Conservation (phyloP, 2,329 filamentous ascomycete species). For the Penicillium sp. region DNA sequence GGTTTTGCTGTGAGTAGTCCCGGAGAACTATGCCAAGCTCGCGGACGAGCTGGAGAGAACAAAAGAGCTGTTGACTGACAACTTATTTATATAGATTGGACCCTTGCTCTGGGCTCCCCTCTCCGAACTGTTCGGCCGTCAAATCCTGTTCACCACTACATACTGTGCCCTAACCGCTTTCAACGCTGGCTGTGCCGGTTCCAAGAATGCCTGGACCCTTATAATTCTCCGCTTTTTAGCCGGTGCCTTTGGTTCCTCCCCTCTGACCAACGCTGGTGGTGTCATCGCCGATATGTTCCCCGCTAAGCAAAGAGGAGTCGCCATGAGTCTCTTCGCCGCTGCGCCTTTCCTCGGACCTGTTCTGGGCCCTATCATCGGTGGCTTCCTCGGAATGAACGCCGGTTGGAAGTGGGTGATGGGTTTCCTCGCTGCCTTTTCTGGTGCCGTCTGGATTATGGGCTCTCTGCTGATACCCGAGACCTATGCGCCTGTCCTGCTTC, state of each 20-base stretch:
- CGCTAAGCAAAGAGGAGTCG: constrained; percentile 56
- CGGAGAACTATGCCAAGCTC: not conserved
- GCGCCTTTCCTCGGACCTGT: constrained; percentile 63
- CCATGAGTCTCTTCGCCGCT: constrained; percentile 67
- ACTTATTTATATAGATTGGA: constrained; percentile 51
- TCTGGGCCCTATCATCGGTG: constrained; percentile 34
- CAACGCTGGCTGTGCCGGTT: constrained; percentile 61
- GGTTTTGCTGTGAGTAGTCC: constrained; percentile 52
- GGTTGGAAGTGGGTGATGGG: constrained; percentile 39
- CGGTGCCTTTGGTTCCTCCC: constrained; percentile 62
- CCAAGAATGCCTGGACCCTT: constrained; percentile 61
- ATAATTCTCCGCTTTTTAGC: constrained; percentile 68
- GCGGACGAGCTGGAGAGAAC: not conserved
- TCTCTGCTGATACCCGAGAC: constrained; percentile 32
- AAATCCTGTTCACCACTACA: constrained; percentile 57
- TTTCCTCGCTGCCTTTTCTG: constrained; percentile 34
- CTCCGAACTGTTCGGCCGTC: constrained; percentile 65
- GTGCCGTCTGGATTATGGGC: constrained; percentile 33
- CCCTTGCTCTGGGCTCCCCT: constrained; percentile 70
- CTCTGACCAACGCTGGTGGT: constrained; percentile 47
- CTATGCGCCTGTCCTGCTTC: constrained; percentile 36
- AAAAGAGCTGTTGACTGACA: constrained; percentile 4
- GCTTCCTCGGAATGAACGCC: constrained; percentile 34
- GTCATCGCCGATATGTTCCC: constrained; percentile 65
- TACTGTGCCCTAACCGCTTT: constrained; percentile 63